A percentile compares a stretch with the other conserved stretches of the same genome.
Conservation (phyloP, 1,284 basidiomycete genomes). For the Austroboletus rostrupii region DNA sequence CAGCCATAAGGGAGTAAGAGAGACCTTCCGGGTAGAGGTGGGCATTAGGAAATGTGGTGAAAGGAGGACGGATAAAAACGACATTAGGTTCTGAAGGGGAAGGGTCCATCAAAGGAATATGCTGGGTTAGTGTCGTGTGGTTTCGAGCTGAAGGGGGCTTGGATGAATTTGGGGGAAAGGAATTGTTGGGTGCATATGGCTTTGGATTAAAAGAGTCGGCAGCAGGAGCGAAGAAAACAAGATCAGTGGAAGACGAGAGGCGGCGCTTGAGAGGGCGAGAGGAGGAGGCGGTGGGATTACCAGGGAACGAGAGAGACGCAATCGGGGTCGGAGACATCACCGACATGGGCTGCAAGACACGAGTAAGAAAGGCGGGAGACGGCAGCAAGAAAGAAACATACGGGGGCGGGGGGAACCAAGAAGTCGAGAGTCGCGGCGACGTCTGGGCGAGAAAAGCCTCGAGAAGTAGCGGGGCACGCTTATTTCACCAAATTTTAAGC, state of each 20-base stretch:
- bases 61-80: conserved; percentile 69
- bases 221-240: conserved; percentile 57
- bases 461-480: conserved; percentile 13
- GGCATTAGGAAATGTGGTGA: conserved; percentile 57
- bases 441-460: conserved; percentile 16
- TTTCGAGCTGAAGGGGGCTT: conserved; percentile 25
- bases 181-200: conserved; percentile 46
- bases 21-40: conserved; percentile 61
- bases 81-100: conserved; percentile 54
- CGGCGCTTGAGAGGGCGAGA: conserved; percentile 46
- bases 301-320: conserved; percentile 25
- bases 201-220: conserved; percentile 56
- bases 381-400: conserved; percentile 2
- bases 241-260: conserved; percentile 40
- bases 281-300: conserved; percentile 6
- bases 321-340: conserved; percentile 23
- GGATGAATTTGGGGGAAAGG: conserved; percentile 16
- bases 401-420: background rate
- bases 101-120: conserved; percentile 62
- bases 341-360: conserved; percentile 25
- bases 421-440: background rate
- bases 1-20: conserved; percentile 62
- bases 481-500: conserved; percentile 36
- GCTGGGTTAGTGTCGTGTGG: conserved; percentile 39
- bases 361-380: background rate